Evolutionary conservation across 345 rosid species (phyloP).

Genomic region (Eucalyptus tenuipes): DNA sequence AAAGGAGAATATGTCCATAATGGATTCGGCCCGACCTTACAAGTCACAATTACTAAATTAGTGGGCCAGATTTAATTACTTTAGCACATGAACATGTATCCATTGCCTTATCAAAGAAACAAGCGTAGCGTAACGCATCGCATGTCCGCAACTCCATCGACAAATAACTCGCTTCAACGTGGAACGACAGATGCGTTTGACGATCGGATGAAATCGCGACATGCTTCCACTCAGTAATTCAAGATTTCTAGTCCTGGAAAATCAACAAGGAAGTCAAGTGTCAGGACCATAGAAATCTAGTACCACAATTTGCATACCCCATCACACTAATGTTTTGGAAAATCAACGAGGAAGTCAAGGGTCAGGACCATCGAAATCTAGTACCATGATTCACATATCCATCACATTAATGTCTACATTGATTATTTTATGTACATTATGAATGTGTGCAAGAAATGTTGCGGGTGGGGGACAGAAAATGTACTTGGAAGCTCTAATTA

Average conservation of each 20-base stretch:
- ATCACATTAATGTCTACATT: not conserved
- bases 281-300: not conserved
- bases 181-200: not conserved
- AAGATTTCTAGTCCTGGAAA: rapidly evolving
- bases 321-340: not conserved
- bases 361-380: not conserved
- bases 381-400: not conserved
- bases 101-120: not conserved
- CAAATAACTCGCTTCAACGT: not conserved
- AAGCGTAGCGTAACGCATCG: rapidly evolving
- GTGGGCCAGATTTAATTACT: not conserved
- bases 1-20: not conserved
- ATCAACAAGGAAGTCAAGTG: not conserved
- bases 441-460: not conserved
- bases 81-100: not conserved
- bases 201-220: rapidly evolving
- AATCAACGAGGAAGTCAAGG: not conserved
- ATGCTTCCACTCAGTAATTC: rapidly evolving
- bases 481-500: not conserved
- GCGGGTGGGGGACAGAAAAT: not conserved
- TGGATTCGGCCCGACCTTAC: rapidly evolving
- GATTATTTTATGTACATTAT: not conserved
- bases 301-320: not conserved
- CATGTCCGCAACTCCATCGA: not conserved
- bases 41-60: not conserved